phyloP scores from a whole-genome alignment of 202 grass and related monocot genomes.

The Panicum virgatum region DNA sequence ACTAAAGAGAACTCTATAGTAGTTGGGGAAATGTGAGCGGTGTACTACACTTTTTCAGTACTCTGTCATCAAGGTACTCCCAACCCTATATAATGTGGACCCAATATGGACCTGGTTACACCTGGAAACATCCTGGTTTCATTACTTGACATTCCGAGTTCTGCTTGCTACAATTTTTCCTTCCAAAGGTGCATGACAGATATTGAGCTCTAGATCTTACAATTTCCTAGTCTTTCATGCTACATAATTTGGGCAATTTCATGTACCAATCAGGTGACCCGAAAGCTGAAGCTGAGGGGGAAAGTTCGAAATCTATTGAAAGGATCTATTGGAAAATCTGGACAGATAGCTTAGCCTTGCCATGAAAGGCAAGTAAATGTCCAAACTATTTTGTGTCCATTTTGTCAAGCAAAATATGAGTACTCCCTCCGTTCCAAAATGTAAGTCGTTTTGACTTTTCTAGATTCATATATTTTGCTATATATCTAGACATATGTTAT shows the following conservation, averaged over 20 bases:
- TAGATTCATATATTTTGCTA: too few relatives aligned
- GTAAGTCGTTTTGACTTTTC: too few relatives aligned
- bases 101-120: conserved; percentile 3
- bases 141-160: not conserved
- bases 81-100: conserved; percentile 20
- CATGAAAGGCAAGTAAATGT: not conserved
- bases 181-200: not conserved
- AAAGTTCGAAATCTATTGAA: not conserved
- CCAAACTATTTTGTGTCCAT: not conserved
- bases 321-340: conserved; percentile 11
- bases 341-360: not conserved
- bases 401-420: not conserved
- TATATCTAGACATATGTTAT: too few relatives aligned
- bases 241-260: conserved; percentile 10
- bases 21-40: not conserved
- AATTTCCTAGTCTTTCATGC: conserved; percentile 15
- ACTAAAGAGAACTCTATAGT: not conserved
- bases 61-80: not conserved
- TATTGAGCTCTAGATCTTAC: not conserved
- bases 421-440: too few relatives aligned
- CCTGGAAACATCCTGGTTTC: not conserved
- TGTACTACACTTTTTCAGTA: conserved; percentile 19
- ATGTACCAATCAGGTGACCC: conserved; percentile 14
- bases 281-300: not conserved
- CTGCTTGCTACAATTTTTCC: not conserved